Evolutionary conservation across 352 stramenopile species (phyloP), one percentile per base, ranked within the genome.

Genomic region (Pythium rhizo-oryzae): DNA sequence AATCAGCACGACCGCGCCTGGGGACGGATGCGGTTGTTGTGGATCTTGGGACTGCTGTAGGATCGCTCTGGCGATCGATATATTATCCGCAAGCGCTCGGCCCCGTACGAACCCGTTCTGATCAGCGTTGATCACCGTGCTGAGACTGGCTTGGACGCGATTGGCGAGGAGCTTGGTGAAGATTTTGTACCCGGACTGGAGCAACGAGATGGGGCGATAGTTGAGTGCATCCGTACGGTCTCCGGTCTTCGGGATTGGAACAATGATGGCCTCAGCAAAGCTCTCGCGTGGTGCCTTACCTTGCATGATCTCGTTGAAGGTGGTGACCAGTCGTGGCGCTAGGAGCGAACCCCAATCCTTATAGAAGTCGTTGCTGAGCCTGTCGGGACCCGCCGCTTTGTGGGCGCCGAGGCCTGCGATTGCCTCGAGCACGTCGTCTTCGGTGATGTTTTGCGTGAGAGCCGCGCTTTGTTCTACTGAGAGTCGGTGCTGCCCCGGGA

Each of bases 101-200:
- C 55, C 49, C 2, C 60, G 47, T 8, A 73, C 56, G 35, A 78
- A 75, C 0, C 71, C 71, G 18, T 69, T 55, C 24, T 78, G 66
- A 23, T 69, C 62, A 8, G 35, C 24, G n/a, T 58, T 53, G 52
- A 78, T 70, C 1, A 74, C 8, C 2, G 0, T 33, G 1, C n/a
- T 11, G 2, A 70, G 41, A 2, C 30, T 37, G 0, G 3, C 1
- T 43, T 74, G 66, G 0, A 78, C 1, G 0, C 71, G 24, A 2
- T 16, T n/a, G 0, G 62, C 66, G 0, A 78, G 1, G 0, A 78
- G 46, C 35, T 47, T 52, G 8, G 71, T 55, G 13, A 75, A 46
- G 16, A 78, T 59, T 33, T 78, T 78, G 62, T 74, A 78, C 5
- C 47, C 25, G 19, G 47, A 54, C 47, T 54, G 47, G 3, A 54